Evolutionary conservation across 108 stramenopile species (phyloP), one percentile per base, ranked within the genome.

Genomic region (Bacterosira constricta): DNA sequence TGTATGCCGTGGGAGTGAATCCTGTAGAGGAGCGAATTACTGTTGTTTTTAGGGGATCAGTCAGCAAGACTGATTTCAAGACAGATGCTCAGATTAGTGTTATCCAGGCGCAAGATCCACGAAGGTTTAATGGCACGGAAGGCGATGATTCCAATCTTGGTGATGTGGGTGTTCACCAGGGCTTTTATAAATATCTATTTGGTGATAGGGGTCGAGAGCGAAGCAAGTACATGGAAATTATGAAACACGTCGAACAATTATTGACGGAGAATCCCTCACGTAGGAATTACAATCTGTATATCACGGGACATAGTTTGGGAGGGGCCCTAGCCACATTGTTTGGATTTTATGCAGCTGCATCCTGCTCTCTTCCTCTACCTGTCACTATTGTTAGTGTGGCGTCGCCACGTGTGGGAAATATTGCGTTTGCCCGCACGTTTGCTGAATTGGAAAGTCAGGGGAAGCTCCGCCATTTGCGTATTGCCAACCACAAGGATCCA

Each of bases 271-370:
- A 87, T 42, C 61, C 64, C 11, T 29, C 63, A 1, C 63, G 69
- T 32, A 52, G 46, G 17, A 44, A 82, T 12, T 88, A 72, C 69
- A 62, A 64, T 37, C 52, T 93, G 27, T 87, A 89, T 63, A 63
- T 83, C 17, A 88, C 88, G 4, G 93, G 93, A 1, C 93, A 94
- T 57, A 83, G 83, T 11, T 62, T 91, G 4, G 93, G 93, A 17
- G 93, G 90, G 1, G 93, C 93, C 3, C 42, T 94, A 4, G 81
- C 84, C 1, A 90, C 93, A 0, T 44, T 94, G 12, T 91, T 84
- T 69, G 88, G 86, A 47, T 85, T 87, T 37, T 85, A 77, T 54
- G 86, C 81, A 13, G 85, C 89, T 5, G 73, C 76, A 56, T 54
- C 54, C 54, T 38, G 53, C 37, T 26, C 25, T 29, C 23, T 75